Base-by-base conservation (phyloP, 176 grass and related monocot species). In the Avena eriantha region DNA sequence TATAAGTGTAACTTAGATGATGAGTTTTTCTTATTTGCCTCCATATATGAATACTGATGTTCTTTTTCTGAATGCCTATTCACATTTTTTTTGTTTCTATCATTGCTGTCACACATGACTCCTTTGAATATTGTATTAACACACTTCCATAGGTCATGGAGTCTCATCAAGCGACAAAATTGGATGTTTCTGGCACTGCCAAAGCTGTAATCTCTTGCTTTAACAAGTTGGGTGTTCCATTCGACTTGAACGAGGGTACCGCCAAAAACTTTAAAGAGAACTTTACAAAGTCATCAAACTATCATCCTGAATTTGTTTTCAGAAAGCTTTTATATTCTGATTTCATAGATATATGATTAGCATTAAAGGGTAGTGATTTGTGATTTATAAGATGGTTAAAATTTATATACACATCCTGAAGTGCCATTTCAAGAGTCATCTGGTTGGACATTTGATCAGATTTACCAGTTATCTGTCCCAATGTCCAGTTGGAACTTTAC, bases 181-280 rank as follows among this genome's bases (percentile, higher is more conserved):
- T 98, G 83, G 96, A 98, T 31, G 84, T 93, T 74, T 98, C 93
- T 86, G 93, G 93, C 51, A 98, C 93, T 73, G 93, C 96, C 31
- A 95, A 98, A 87, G 90, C 93, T 81, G 93, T 94, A 29, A 94
- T 98, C 84, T 88, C 96, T 83, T 95, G 90, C 85, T 96, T 98
- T 85, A 79, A 94, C 82, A 96, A 98, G 60, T 69, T 98, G 69
- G 93, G 93, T 75, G 87, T 95, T 23, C 75, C 82, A 10, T 98
- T 95, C 26, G 70, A 94, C 86, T 48, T 94, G 58, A 79, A 95
- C 13, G 81, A 95, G 93, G 93, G 96, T 98, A 84, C 53, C 24
- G 4, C 21, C 18, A 63, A 48, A 66, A 2, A 26, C 46, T 61
- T 50, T 41, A 18, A 69, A 67, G 6, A 43, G n/a, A 86, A 82